A percentile compares a stretch with the other conserved stretches of the same genome.
Evolutionary conservation across 139 green algal species (phyloP).

Genomic region (Nannochloris sp.): DNA sequence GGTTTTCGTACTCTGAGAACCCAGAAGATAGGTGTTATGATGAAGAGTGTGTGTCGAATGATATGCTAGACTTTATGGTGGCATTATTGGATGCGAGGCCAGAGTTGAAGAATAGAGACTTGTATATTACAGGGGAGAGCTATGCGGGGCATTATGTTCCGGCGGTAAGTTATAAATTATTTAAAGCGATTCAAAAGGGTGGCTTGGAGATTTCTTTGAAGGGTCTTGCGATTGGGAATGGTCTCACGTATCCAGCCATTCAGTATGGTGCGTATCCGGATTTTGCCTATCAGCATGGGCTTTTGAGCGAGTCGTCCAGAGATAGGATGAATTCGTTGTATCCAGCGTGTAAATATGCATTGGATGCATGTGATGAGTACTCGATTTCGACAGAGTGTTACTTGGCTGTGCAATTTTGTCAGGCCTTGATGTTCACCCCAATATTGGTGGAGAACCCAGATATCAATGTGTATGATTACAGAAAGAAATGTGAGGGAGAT

Average conservation of each 20-base stretch:
- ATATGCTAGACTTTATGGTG: constrained; percentile 94
- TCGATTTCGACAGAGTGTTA: constrained; percentile 47
- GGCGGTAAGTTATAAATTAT: constrained; percentile 52
- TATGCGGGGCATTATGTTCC: constrained; percentile 61
- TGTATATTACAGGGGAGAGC: constrained; percentile 84
- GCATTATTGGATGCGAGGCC: constrained; percentile 68
- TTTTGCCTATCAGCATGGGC: constrained; percentile 53
- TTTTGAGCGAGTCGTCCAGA: constrained; percentile 50
- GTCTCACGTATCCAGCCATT: constrained; percentile 78
- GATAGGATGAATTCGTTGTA: constrained; percentile 22
- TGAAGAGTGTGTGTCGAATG: constrained; percentile 64
- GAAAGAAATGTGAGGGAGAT: constrained; percentile 58
- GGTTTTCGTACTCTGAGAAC: constrained; percentile 73
- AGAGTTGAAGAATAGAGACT: constrained; percentile 49
- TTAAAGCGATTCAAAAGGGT: constrained; percentile 35
- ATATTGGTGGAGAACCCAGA: constrained; percentile 31
- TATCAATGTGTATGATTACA: constrained; percentile 85
- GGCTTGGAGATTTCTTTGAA: constrained; percentile 34
- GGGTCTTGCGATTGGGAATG: constrained; percentile 84
- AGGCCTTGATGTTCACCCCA: constrained; percentile 32
- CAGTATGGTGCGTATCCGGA: constrained; percentile 83
- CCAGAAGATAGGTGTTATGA: constrained; percentile 36
- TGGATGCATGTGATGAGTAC: constrained; percentile 40
- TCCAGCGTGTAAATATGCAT: constrained; percentile 25
- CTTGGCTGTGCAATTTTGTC: constrained; percentile 60